Conservation (phyloP, 371 early-diverging fungal species). For the Mucor mucedo region DNA sequence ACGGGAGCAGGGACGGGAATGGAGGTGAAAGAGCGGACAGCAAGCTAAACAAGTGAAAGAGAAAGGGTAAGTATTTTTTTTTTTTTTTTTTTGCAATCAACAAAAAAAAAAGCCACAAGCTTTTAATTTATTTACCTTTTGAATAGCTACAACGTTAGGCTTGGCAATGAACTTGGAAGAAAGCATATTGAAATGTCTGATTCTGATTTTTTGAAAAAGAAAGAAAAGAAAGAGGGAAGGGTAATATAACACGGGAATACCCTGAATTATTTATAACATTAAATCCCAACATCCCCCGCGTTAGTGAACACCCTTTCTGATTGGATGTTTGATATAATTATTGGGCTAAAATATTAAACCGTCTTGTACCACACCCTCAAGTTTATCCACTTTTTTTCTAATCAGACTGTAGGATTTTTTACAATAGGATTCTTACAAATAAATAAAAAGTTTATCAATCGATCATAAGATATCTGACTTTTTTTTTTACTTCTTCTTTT, state of each 20-base stretch:
- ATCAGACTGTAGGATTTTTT: neutral
- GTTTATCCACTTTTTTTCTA: neutral
- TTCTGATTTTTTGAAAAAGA: neutral
- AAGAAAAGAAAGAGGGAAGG: conserved; percentile 1
- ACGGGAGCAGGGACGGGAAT: conserved; percentile 53
- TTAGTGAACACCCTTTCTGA: no score
- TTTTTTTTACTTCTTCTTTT: no score
- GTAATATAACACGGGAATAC: conserved; percentile 2
- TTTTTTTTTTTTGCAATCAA: no score
- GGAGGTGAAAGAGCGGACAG: conserved; percentile 45
- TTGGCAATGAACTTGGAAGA: conserved; percentile 21
- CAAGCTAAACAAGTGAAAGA: conserved; percentile 10
- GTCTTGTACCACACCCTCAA: no score
- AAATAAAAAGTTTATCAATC: no score
- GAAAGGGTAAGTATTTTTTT: no score
- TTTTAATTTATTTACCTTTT: conserved; percentile 7
- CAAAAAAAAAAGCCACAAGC: no score
- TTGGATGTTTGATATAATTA: no score
- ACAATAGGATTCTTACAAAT: no score
- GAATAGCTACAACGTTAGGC: conserved; percentile 14
- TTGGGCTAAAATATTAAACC: neutral
- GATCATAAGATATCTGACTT: no score
- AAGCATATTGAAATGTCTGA: conserved; percentile 10
- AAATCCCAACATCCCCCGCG: conserved; percentile 11
- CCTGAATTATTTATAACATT: conserved; percentile 8